These are phyloP conservation scores for Cutaneotrichosporon cutaneum DNA, from an alignment of 1,284 basidiomycete species.

Conservation along the genomic window DNA sequence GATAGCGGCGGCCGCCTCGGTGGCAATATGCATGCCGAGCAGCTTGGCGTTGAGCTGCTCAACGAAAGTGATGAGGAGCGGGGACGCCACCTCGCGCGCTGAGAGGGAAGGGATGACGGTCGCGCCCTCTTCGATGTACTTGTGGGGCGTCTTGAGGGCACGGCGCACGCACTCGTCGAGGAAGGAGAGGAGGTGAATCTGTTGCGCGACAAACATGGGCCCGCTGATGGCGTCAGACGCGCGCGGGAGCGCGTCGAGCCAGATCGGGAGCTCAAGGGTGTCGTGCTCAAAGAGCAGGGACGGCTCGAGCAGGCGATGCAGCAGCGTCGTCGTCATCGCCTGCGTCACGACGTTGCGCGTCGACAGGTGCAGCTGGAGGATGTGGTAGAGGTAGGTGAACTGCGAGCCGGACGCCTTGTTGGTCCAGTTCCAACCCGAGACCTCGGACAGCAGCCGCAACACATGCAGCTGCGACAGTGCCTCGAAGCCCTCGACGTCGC, in stretches of 20 bases:
- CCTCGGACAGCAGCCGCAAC: conserved; percentile 67
- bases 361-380: conserved; percentile 64
- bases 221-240: conserved; percentile 58
- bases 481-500: conserved; percentile 58
- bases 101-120: conserved; percentile 31
- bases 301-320: conserved; percentile 63
- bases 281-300: conserved; percentile 83
- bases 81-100: conserved; percentile 58
- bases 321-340: conserved; percentile 60
- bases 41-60: conserved; percentile 72
- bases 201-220: conserved; percentile 59
- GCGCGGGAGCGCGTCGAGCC: conserved; percentile 62
- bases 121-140: conserved; percentile 74
- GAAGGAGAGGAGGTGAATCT: conserved; percentile 65
- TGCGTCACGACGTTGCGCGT: conserved; percentile 60
- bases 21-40: conserved; percentile 58
- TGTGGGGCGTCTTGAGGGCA: conserved; percentile 80
- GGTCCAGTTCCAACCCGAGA: conserved; percentile 73
- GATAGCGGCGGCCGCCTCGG: conserved; percentile 65
- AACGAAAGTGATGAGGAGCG: conserved; percentile 70
- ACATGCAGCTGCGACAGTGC: conserved; percentile 73
- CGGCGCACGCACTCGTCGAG: conserved; percentile 82
- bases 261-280: conserved; percentile 67
- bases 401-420: conserved; percentile 61
- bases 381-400: conserved; percentile 61